phyloP scores from a whole-genome alignment of 2,329 filamentous ascomycete genomes.

The Fusarium illudens region DNA sequence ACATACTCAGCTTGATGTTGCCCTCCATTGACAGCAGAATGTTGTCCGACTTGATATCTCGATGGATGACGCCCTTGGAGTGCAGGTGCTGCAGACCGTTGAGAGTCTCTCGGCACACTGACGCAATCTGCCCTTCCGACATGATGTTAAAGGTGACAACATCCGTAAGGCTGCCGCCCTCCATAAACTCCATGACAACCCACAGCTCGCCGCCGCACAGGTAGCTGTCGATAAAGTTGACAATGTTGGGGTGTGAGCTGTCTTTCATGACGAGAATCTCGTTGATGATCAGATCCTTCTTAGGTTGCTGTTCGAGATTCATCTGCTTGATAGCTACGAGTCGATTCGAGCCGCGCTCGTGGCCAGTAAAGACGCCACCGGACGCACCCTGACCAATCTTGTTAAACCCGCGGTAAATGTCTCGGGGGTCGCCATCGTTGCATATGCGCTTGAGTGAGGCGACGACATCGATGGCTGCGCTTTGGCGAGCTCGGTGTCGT shows the following conservation, averaged over 20 bases:
- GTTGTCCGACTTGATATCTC: constrained; percentile 99
- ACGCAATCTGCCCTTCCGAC: constrained; percentile 96
- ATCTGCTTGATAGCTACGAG: constrained; percentile 99
- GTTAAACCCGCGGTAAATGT: constrained; percentile 84
- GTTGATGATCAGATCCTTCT: constrained; percentile 99
- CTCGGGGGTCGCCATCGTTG: constrained; percentile 85
- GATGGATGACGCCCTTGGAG: constrained; percentile 97
- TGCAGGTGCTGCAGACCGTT: constrained; percentile 94
- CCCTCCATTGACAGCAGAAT: constrained; percentile 93
- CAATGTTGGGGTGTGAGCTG: constrained; percentile 97
- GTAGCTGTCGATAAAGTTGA: constrained; percentile 99
- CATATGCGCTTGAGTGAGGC: constrained; percentile 88
- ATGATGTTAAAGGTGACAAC: constrained; percentile 99
- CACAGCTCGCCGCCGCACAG: constrained; percentile 89
- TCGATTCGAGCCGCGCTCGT: constrained; percentile 82
- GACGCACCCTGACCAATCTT: constrained; percentile 99
- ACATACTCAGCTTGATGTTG: constrained; percentile 95
- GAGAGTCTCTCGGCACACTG: constrained; percentile 92
- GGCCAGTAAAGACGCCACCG: constrained; percentile 92
- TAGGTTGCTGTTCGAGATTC: constrained; percentile 97
- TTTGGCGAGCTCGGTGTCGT: constrained; percentile 80
- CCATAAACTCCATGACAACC: constrained; percentile 99
- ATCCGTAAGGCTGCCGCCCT: constrained; percentile 95
- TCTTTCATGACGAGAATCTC: constrained; percentile 99
- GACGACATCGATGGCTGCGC: constrained; percentile 82